phyloP scores from a whole-genome alignment of 1,139 yeast species.

The Hyphopichia buzzinii region DNA sequence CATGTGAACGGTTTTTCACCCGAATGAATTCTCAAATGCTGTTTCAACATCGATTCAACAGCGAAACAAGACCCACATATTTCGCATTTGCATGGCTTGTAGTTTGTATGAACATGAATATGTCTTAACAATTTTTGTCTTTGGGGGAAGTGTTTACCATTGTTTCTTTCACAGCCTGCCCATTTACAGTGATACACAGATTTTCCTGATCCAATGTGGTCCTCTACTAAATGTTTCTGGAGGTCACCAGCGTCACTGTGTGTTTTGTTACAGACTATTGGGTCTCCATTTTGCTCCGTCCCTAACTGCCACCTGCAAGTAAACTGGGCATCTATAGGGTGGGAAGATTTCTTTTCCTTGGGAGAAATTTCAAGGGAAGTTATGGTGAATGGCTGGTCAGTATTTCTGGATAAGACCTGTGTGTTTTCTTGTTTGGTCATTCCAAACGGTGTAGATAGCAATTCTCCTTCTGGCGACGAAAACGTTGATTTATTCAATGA shows the following conservation, averaged over 20 bases:
- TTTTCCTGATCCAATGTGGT: conserved; percentile 75
- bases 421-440: not conserved
- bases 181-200: conserved; percentile 70
- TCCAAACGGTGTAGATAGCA: no score
- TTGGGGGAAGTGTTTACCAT: conserved; percentile 65
- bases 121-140: conserved; percentile 86
- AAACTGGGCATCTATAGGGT: conserved; percentile 21
- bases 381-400: conserved; percentile 19
- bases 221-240: conserved; percentile 64
- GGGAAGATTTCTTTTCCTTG: conserved; percentile 9
- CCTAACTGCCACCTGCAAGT: conserved; percentile 50
- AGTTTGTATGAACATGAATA: conserved; percentile 81
- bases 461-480: conserved; percentile 11
- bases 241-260: conserved; percentile 58
- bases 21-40: conserved; percentile 82
- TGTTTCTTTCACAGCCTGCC: conserved; percentile 70
- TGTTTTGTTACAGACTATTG: conserved; percentile 44
- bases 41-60: conserved; percentile 61
- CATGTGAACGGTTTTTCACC: conserved; percentile 69
- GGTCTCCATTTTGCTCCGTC: conserved; percentile 24
- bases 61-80: conserved; percentile 71
- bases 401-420: not conserved
- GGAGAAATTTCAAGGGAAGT: conserved; percentile 37
- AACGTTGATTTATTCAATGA: conserved; percentile 12
- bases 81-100: conserved; percentile 71